Base-by-base conservation (phyloP, 1,139 yeast species). In the Chernovozyma aurita region DNA sequence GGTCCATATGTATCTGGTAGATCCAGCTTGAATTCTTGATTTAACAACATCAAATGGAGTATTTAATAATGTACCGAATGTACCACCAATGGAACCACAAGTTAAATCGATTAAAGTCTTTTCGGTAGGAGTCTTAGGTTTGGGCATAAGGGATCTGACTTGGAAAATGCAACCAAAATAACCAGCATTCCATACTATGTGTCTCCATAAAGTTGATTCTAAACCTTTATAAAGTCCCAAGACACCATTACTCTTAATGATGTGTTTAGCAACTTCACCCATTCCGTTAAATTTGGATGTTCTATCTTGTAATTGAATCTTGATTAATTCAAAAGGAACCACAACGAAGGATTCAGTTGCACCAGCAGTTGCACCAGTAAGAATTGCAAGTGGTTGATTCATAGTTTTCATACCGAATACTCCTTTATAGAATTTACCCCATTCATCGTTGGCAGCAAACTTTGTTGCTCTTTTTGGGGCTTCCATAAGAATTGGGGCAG, bases 401-500 rank as follows among this genome's bases (percentile, higher is more conserved):
- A 85, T 76, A 46, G 75, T 64, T 18, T 70, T 60, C 35, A 84
- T 74, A 32, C 88, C 95, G 60, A 92, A 90, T 31, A 68, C 55
- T 30, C 70, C 70, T 49, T 79, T 76, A 75, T 90, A 92, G 51
- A 90, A 63, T 60, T 85, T 82, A 38, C 96, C 95, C 85, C 96
- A 92, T 61, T 88, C 92, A 59, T 94, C 98, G 58, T 94, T 92
- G 44, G 97, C 97, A 37, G 97, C 97, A 57, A 92, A 92, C 65
- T 92, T 92, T 46, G 96, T 90, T 31, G 98, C 98, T 70, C 90
- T 73, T 73, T 92, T 92, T 44, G 98, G 98, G n/a, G 98, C 98
- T 61, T 92, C 99, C 98, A 92, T 92, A 54, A 92, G 73, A 50
- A 92, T 86, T 32, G 99, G 99, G 14, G 98, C 97, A 22, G 84